Evolutionary conservation across 2,329 filamentous ascomycete genomes (phyloP), one percentile per base, ranked within the genome.

Genomic region (Eutypella sp.): DNA sequence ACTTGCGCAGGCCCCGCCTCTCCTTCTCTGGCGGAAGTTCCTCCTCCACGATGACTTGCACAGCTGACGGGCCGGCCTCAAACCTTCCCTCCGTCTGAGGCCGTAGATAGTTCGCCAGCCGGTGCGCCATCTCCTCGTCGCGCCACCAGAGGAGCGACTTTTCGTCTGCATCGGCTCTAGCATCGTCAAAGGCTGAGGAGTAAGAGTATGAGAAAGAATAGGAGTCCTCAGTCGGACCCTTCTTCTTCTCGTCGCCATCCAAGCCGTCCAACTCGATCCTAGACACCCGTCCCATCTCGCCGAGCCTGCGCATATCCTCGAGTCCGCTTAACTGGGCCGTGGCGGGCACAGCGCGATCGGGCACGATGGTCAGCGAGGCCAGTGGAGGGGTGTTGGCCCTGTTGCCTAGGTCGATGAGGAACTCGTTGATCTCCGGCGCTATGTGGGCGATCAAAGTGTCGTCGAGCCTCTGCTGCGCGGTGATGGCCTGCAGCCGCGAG

Each of bases 71-170:
- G 15, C 39, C 27, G 11, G 40, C 19, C 4, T 41, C 39, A 22
- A 51, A 33, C n/a, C 29, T 45, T 18, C 42, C 47, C 37, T 55
- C 44, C 18, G 16, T 40, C 10, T 62, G 52, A 0, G 73, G 72
- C 47, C 70, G 67, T 3, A 79, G 56, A 42, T 70, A 66, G 4
- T 52, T 60, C 10, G 73, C 73, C 10, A 79, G 56, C 1, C 75
- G 68, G 7, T 48, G 51, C 0, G 75, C 74, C 67, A 74, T 67
- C 2, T 56, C 59, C 46, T 72, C 72, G 40, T 78, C 72, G 1
- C 50, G 52, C 68, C 72, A 79, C 73, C 74, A 79, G 46, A 69
- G 64, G 3, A 48, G 40, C n/a, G n/a, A n/a, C n/a, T n/a, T n/a
- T n/a, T n/a, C n/a, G 15, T 51, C 37, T 7, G 24, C 41, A 9